Evolutionary conservation across 768 basidiomycete species (phyloP), one percentile per base, ranked within the genome.

Genomic region (Tricholomella constricta): DNA sequence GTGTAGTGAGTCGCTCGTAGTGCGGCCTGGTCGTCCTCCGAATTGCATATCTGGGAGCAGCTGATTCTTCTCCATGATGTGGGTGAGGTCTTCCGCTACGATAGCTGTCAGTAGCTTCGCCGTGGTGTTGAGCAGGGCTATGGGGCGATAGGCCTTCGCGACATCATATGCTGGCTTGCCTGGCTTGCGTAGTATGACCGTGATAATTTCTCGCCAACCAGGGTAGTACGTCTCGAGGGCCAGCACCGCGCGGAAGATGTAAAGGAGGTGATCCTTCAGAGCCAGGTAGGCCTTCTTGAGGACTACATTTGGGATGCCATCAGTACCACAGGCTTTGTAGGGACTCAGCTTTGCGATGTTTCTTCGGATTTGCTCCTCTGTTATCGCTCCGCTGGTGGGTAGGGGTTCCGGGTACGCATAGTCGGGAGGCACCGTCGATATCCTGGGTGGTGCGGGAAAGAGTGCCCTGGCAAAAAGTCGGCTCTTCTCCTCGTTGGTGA

Each of bases 1-100:
- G 48, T 69, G 60, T 7, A 72, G 44, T 2, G 70, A 61, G 59
- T 76, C 69, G 0, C 64, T 69, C 0, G 75, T 69, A 0, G 67
- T 58, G 20, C 47, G 14, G 3, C 59, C 62, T 2, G 71, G 66
- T 8, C 69, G 37, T 7, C 68, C 64, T 5, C 29, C 69, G 37
- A 71, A 72, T 34, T 73, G 72, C 2, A 42, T 60, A 2, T 27
- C n/a, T 4, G 62, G 62, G 0, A 70, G 54, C 1, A 71, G 42
- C 12, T 57, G 19, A n/a, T 54, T 34, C 26, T 54, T 51, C 27
- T 62, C 58, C 3, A 48, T 40, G 0, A 52, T n/a, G 27, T 56
- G 52, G 1, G 55, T 38, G 0, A 73, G 50, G 11, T 63, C 60
- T 17, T 58, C 51, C 2, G 67, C 63, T 6, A 58, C 35, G n/a